phyloP scores from a whole-genome alignment of 192 early-diverging fungal species.

The Coemansia sp. region DNA sequence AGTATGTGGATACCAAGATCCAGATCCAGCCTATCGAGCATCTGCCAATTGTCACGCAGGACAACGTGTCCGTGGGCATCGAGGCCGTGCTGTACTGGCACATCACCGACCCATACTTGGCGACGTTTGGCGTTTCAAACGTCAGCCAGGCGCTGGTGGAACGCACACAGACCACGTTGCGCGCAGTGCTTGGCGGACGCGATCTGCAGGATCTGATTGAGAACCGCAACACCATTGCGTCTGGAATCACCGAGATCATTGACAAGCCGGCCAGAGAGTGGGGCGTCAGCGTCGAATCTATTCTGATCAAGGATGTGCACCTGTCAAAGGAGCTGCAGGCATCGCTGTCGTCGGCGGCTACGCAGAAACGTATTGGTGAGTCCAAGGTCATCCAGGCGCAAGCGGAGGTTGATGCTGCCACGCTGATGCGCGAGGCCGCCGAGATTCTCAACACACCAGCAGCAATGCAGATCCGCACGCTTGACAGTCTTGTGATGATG shows the following conservation, averaged over 20 bases:
- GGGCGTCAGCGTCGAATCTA: conserved; percentile 81
- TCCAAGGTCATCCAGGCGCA: conserved; percentile 87
- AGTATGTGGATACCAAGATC: conserved; percentile 62
- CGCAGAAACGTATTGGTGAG: conserved; percentile 86
- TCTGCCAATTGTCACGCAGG: conserved; percentile 85
- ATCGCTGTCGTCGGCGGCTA: conserved; percentile 83
- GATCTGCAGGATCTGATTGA: conserved; percentile 89
- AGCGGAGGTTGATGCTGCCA: conserved; percentile 85
- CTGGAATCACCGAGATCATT: conserved; percentile 83
- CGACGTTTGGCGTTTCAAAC: conserved; percentile 77
- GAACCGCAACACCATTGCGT: conserved; percentile 83
- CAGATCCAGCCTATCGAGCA: conserved; percentile 64
- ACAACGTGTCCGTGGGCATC: conserved; percentile 84
- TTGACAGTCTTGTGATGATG: conserved; percentile 83
- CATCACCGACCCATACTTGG: conserved; percentile 74
- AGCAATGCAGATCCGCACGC: conserved; percentile 85
- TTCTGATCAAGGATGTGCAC: conserved; percentile 84
- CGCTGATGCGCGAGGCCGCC: conserved; percentile 90
- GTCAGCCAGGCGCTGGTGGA: conserved; percentile 81
- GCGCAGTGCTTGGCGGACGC: conserved; percentile 79
- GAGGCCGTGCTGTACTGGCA: conserved; percentile 90
- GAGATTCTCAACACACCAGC: conserved; percentile 86
- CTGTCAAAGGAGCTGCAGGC: conserved; percentile 77
- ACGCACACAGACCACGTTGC: conserved; percentile 86
- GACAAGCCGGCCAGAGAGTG: conserved; percentile 71